Percentiles rank a stretch among this genome's conserved stretches.
These are phyloP conservation scores for Cinnamomum micranthum DNA, from an alignment of 164 flowering plant genomes.

Conservation along the genomic window DNA sequence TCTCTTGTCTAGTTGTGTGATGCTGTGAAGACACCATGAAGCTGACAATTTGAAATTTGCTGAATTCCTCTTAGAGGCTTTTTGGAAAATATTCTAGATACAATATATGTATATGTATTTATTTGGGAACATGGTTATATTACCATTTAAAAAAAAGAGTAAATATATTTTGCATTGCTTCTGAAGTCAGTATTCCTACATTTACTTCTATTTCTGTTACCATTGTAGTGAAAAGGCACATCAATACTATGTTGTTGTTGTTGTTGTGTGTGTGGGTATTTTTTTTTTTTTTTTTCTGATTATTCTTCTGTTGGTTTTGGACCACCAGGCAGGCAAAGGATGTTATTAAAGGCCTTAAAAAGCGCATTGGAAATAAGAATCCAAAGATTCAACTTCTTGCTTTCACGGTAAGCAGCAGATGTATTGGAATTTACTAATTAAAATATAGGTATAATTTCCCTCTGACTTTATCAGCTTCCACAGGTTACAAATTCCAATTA, in stretches of 20 bases:
- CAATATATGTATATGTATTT: neutral
- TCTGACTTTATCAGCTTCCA: neutral
- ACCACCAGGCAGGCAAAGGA: constrained; percentile 85
- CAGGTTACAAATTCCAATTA: neutral
- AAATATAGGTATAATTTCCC: neutral
- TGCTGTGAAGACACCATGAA: neutral
- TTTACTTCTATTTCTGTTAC: neutral
- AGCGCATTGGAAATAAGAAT: constrained; percentile 79
- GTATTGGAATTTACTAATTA: neutral
- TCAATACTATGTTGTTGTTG: neutral
- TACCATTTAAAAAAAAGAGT: neutral
- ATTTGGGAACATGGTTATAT: neutral
- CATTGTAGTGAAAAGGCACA: neutral
- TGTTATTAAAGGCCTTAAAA: constrained; percentile 87
- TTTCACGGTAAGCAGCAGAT: constrained; percentile 57
- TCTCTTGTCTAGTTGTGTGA: neutral
- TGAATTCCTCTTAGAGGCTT: neutral
- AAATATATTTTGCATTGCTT: neutral
- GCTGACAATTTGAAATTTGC: neutral
- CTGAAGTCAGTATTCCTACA: neutral
- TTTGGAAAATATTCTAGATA: neutral
- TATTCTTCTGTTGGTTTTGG: neutral
- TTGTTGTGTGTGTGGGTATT: too few relatives aligned
- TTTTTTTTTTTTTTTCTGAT: neutral
- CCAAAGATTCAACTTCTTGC: constrained; percentile 92